Conservation (phyloP, 805 yeast species). For the Metschnikowia dekortorum region DNA sequence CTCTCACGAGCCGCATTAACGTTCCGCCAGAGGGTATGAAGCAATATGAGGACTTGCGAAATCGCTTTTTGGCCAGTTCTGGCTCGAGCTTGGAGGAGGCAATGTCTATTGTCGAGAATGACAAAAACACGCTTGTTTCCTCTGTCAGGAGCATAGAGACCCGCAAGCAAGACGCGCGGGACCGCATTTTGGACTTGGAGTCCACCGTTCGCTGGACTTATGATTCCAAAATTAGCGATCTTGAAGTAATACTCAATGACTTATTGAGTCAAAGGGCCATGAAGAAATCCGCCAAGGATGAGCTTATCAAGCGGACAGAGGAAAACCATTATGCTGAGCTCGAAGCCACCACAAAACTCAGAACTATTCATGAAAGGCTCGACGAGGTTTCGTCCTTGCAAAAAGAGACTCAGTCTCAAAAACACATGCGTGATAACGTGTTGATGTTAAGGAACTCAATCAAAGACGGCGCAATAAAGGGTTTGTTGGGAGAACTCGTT, state of each 20-base stretch:
- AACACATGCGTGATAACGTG: constrained; percentile 67
- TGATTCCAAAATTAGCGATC: constrained; percentile 28
- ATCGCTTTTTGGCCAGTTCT: constrained; percentile 47
- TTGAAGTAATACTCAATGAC: constrained; percentile 28
- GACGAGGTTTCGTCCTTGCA: constrained; percentile 73
- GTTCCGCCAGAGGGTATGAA: constrained; percentile 48
- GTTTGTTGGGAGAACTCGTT: constrained; percentile 74
- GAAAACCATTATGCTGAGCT: constrained; percentile 44
- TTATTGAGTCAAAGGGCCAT: constrained; percentile 26
- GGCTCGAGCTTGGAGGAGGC: constrained; percentile 58
- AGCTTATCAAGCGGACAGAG: constrained; percentile 33
- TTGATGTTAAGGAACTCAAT: constrained; percentile 63
- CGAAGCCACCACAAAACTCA: constrained; percentile 59
- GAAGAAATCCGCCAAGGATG: constrained; percentile 22
- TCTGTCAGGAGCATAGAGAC: constrained; percentile 21
- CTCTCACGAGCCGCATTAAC: constrained; percentile 15
- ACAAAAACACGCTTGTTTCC: constrained; percentile 39
- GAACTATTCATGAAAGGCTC: constrained; percentile 54
- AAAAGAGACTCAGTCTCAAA: constrained; percentile 70
- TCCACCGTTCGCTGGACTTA: constrained; percentile 30
- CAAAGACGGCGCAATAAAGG: constrained; percentile 73
- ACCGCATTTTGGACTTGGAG: constrained; percentile 39
- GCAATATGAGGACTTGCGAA: constrained; percentile 58
- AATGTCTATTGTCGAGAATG: constrained; percentile 36
- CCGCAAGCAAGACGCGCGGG: constrained; percentile 34